phyloP scores from a whole-genome alignment of 768 basidiomycete genomes.

The Tylopilus sp. region DNA sequence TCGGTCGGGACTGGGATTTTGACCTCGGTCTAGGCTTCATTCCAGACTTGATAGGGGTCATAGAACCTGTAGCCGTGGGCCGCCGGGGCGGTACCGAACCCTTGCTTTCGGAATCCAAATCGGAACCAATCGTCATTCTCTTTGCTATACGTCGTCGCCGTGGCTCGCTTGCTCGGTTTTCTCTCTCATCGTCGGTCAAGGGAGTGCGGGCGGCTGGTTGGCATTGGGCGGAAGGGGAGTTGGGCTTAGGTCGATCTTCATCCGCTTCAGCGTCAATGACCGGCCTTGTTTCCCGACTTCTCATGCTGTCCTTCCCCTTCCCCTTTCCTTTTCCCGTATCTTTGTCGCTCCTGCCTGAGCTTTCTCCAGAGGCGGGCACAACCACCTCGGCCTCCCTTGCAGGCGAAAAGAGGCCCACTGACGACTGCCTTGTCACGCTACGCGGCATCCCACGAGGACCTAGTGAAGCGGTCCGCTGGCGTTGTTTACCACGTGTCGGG shows the following conservation, averaged over 20 bases:
- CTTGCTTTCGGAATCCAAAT: neutral
- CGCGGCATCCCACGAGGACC: neutral
- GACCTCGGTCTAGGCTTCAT: slow-evolving; percentile 26
- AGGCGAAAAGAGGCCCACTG: neutral
- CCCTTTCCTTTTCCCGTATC: neutral
- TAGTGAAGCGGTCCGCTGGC: no score
- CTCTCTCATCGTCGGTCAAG: neutral
- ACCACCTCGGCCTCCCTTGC: neutral
- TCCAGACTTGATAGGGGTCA: slow-evolving; percentile 24
- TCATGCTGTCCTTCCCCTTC: neutral
- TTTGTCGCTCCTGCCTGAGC: neutral
- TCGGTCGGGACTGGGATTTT: slow-evolving; percentile 5
- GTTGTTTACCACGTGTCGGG: neutral
- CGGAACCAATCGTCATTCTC: neutral
- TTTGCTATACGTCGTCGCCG: neutral
- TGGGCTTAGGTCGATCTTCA: neutral
- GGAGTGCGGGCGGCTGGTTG: neutral
- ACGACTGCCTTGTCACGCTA: neutral
- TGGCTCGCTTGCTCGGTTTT: neutral
- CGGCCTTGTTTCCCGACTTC: neutral
- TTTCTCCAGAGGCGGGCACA: neutral
- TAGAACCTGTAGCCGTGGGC: neutral
- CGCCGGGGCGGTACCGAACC: slow-evolving; percentile 13
- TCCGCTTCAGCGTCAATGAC: neutral
- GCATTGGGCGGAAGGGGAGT: slow-evolving; percentile 1